Base-by-base conservation (phyloP, 371 early-diverging fungal species). In the Smittium culicis region DNA sequence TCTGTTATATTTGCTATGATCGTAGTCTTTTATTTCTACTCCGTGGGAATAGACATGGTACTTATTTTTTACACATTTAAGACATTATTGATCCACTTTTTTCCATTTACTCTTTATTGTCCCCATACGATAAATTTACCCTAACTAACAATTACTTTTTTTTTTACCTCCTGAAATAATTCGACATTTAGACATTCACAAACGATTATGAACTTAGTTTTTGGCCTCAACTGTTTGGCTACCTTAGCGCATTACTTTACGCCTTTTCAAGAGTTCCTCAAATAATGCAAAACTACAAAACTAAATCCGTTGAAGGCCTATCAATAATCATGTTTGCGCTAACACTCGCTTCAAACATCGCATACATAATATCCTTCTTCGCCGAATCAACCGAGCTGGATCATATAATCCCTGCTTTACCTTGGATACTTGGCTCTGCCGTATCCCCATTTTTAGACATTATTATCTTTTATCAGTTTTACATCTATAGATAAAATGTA, bases 311-410 rank as follows among this genome's bases (percentile, higher is more conserved):
- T 2, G 83, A 87, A 62, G 90, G 91, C 1, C 74, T 90, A 34
- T 79, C 84, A 29, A 70, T 91, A 62, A 74, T 79, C 68, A 88
- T 93, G 87, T 93, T 93, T 73, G 65, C 85, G 30, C 86, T 87
- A 75, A 87, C 91, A 56, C 84, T 90, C n/a, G 68, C 86, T n/a
- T 92, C 91, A 45, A 93, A 93, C 77, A 64, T 86, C 5, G 85
- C 91, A 2, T 93, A 86, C 64, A 71, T 78, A 28, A 58, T 76
- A 55, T 85, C 87, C 24, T 84, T 88, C 55, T 64, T 88, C 56
- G 71, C 83, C 25, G 75, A 82, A 65, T 87, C 88, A 29, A 70
- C 79, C 28, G 83, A 84, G 54, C 80, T 79, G 1, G 78, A 80
- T 17, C 83, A 79, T 66, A 68, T 88, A 20, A 75, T 83, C 2